Evolutionary conservation across 1,139 yeast species (phyloP).

Genomic region (Hemisphaericaspora xylanilytica): DNA sequence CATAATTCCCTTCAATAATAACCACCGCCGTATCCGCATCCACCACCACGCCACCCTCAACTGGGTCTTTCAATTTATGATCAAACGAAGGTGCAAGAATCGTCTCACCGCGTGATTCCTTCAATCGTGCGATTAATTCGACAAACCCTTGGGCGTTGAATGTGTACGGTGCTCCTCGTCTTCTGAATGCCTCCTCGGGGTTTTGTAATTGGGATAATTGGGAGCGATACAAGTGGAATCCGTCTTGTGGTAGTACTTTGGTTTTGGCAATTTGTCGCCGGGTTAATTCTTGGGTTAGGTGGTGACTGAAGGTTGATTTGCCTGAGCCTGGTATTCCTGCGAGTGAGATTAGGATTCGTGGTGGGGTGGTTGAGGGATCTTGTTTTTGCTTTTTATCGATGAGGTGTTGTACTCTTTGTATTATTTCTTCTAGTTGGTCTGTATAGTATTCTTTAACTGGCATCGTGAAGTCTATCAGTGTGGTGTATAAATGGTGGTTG

Average conservation of each 20-base stretch:
- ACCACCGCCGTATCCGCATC: slow-evolving; percentile 46
- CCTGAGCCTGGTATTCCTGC: slow-evolving; percentile 87
- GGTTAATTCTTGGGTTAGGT: slow-evolving; percentile 19
- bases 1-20: slow-evolving; percentile 65
- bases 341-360: slow-evolving; percentile 51
- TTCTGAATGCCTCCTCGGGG: slow-evolving; percentile 52
- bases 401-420: slow-evolving; percentile 10
- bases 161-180: slow-evolving; percentile 85
- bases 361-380: not conserved
- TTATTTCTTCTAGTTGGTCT: slow-evolving; percentile 12
- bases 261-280: slow-evolving; percentile 16
- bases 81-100: slow-evolving; percentile 69
- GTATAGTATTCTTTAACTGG: too few relatives aligned
- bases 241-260: slow-evolving; percentile 61
- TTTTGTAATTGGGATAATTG: slow-evolving; percentile 53
- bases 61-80: slow-evolving; percentile 69
- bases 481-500: not conserved
- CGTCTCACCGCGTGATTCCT: slow-evolving; percentile 22
- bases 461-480: too few relatives aligned
- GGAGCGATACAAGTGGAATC: slow-evolving; percentile 69
- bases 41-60: slow-evolving; percentile 47
- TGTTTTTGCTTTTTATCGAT: not conserved
- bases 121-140: slow-evolving; percentile 22
- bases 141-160: slow-evolving; percentile 58
- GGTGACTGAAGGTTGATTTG: slow-evolving; percentile 62